A percentile compares a stretch with the other conserved stretches of the same genome.
phyloP scores from a whole-genome alignment of 805 yeast species.

The Kodamaea laetipori region DNA sequence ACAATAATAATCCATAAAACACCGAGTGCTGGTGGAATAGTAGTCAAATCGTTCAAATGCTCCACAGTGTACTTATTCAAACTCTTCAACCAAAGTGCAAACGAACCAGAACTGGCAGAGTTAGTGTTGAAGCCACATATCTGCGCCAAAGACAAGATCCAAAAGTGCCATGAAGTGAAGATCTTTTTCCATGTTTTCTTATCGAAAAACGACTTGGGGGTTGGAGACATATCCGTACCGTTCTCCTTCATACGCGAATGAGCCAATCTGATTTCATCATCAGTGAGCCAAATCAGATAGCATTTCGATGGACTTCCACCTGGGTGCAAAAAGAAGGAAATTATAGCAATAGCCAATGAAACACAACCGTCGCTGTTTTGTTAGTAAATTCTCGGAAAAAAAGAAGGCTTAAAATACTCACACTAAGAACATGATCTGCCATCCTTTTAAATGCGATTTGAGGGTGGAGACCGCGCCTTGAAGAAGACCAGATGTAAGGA shows the following conservation, averaged over 20 bases:
- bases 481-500: slow-evolving; percentile 31
- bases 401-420: too few relatives aligned
- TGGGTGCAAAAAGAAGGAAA: slow-evolving; percentile 25
- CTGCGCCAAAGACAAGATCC: slow-evolving; percentile 26
- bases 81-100: slow-evolving; percentile 38
- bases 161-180: slow-evolving; percentile 35
- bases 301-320: slow-evolving; percentile 47
- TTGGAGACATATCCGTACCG: slow-evolving; percentile 19
- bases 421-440: slow-evolving; percentile 30
- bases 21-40: slow-evolving; percentile 62
- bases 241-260: slow-evolving; percentile 34
- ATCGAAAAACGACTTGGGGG: slow-evolving; percentile 25
- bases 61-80: slow-evolving; percentile 17
- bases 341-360: slow-evolving; percentile 22
- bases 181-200: slow-evolving; percentile 29
- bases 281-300: slow-evolving; percentile 53
- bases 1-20: slow-evolving; percentile 49
- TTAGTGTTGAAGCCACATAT: slow-evolving; percentile 29
- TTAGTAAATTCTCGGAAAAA: too few relatives aligned
- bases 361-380: slow-evolving; percentile 20
- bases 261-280: slow-evolving; percentile 57
- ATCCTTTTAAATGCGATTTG: slow-evolving; percentile 10
- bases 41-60: slow-evolving; percentile 46
- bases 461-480: slow-evolving; percentile 21
- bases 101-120: slow-evolving; percentile 54